phyloP scores from a whole-genome alignment of 345 rosid species.

The Melastoma malabathricum region DNA sequence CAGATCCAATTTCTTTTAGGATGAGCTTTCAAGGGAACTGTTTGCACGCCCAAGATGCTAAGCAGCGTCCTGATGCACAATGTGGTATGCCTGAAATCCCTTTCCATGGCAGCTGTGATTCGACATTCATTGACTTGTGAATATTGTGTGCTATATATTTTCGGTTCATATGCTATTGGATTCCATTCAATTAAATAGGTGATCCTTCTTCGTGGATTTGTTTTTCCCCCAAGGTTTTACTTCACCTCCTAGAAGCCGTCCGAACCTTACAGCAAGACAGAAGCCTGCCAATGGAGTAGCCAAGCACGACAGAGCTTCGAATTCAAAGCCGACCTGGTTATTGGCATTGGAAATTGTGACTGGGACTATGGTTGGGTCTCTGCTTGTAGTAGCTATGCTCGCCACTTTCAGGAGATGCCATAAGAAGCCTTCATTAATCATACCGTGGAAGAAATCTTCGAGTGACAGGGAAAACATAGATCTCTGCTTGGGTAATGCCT shows the following conservation, averaged over 20 bases:
- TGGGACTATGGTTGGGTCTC: conserved; percentile 63
- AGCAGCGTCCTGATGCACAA: conserved; percentile 51
- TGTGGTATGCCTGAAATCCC: conserved; percentile 42
- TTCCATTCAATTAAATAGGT: no score
- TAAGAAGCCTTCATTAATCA: conserved; percentile 64
- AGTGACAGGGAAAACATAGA: conserved; percentile 63
- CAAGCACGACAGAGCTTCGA: conserved; percentile 29
- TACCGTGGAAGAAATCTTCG: conserved; percentile 90
- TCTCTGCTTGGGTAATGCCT: conserved; percentile 52
- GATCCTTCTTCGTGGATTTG: conserved; percentile 11
- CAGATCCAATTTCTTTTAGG: conserved; percentile 23
- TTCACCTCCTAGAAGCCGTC: conserved; percentile 32
- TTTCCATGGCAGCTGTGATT: no score
- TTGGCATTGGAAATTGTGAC: conserved; percentile 72
- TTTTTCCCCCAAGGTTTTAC: conserved; percentile 29
- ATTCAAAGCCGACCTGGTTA: conserved; percentile 68
- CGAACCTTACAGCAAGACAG: conserved; percentile 24
- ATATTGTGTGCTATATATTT: no score
- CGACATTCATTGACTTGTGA: no score
- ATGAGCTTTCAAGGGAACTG: conserved; percentile 90
- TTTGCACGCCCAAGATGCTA: conserved; percentile 41
- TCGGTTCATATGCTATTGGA: no score
- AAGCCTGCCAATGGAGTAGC: conserved; percentile 29
- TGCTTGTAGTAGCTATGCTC: conserved; percentile 44
- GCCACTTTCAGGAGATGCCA: conserved; percentile 64